phyloP scores from a whole-genome alignment of 1,284 basidiomycete species.

The Heterobasidion occidentale region DNA sequence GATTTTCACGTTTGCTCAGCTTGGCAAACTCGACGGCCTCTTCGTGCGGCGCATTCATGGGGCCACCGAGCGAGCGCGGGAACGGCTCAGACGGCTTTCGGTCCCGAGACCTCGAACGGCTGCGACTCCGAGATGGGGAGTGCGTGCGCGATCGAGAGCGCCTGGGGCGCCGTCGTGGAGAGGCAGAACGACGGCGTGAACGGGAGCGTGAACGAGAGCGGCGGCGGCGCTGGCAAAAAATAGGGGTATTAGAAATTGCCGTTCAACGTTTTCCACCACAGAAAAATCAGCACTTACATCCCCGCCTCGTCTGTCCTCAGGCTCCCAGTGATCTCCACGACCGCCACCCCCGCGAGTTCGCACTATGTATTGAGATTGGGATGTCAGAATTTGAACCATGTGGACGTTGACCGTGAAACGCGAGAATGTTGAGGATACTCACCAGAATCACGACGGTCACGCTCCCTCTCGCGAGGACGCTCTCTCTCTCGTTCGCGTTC shows the following conservation, averaged over 20 bases:
- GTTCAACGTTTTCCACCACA: neutral
- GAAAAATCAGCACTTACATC: constrained; percentile 36
- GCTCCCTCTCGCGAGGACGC: constrained; percentile 10
- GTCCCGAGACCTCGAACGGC: constrained; percentile 52
- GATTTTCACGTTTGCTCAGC: constrained; percentile 93
- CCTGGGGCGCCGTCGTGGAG: constrained; percentile 52
- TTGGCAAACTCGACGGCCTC: constrained; percentile 89
- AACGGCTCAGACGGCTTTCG: constrained; percentile 58
- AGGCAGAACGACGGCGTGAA: constrained; percentile 58
- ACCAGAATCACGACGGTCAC: constrained; percentile 51
- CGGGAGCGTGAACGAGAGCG: constrained; percentile 42
- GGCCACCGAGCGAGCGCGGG: constrained; percentile 76
- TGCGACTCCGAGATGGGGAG: constrained; percentile 49
- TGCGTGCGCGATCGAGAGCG: constrained; percentile 49
- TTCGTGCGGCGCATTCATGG: constrained; percentile 86
- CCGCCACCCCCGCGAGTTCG: constrained; percentile 33
- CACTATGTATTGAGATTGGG: constrained; percentile 21
- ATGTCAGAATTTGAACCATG: neutral
- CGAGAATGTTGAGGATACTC: constrained; percentile 13
- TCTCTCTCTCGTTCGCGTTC: constrained; percentile 29
- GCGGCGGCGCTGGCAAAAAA: constrained; percentile 39
- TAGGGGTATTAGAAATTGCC: constrained; percentile 3
- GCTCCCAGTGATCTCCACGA: constrained; percentile 71
- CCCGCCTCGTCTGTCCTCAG: constrained; percentile 55
- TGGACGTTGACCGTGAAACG: neutral